A percentile compares a stretch with the other conserved stretches of the same genome.
phyloP scores from a whole-genome alignment of 371 early-diverging fungal species.

The Mortierella sp. region DNA sequence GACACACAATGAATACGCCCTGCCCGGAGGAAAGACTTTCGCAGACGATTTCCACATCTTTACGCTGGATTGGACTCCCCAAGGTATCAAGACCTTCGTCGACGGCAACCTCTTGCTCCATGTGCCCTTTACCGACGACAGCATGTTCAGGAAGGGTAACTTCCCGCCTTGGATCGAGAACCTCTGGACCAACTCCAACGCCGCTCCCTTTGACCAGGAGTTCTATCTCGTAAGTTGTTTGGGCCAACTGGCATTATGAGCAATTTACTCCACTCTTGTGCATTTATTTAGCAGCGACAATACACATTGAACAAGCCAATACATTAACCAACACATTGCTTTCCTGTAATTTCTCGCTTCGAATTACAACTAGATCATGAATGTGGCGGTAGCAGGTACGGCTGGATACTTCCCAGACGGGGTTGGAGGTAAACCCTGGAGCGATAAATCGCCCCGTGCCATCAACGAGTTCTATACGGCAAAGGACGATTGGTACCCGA shows the following conservation, averaged over 20 bases:
- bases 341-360: background rate
- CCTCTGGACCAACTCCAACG: slow-evolving; percentile 67
- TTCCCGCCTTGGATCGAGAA: slow-evolving; percentile 65
- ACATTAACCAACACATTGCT: background rate
- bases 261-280: background rate
- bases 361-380: slow-evolving; percentile 60
- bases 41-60: slow-evolving; percentile 64
- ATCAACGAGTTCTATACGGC: slow-evolving; percentile 65
- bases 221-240: slow-evolving; percentile 64
- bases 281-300: background rate
- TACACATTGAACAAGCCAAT: no score
- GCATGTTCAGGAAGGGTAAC: slow-evolving; percentile 62
- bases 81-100: slow-evolving; percentile 71
- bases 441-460: slow-evolving; percentile 59
- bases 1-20: slow-evolving; percentile 60
- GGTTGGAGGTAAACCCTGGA: slow-evolving; percentile 57
- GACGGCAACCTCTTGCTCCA: slow-evolving; percentile 68
- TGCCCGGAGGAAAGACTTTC: slow-evolving; percentile 57
- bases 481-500: slow-evolving; percentile 66
- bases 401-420: slow-evolving; percentile 75
- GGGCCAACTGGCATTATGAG: no score
- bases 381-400: slow-evolving; percentile 79
- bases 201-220: slow-evolving; percentile 78
- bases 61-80: slow-evolving; percentile 74
- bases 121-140: slow-evolving; percentile 63